Conservation (phyloP, 106 monocot species). For the Dendrobium nobile region DNA sequence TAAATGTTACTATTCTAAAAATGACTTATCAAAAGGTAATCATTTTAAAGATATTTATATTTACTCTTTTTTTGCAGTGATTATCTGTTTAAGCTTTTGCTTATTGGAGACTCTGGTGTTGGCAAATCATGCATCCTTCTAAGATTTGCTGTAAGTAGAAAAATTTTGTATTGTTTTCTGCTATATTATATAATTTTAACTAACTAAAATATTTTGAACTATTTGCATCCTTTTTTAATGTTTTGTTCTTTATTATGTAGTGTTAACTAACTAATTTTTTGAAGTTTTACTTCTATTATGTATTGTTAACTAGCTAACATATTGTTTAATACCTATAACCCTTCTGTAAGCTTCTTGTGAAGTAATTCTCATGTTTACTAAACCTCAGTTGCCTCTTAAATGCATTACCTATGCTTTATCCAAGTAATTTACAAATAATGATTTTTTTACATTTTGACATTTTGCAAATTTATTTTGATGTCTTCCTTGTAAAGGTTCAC, state of each 20-base stretch:
- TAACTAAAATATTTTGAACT: not conserved
- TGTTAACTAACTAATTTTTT: not conserved
- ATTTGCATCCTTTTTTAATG: not conserved
- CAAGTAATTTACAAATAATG: not conserved
- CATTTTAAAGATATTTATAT: not conserved
- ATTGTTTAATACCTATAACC: not conserved
- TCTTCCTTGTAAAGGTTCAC: not conserved
- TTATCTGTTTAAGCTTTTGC: conserved; percentile 33
- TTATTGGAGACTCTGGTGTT: conserved; percentile 38
- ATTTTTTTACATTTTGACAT: not conserved
- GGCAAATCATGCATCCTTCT: conserved; percentile 32
- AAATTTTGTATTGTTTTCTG: not conserved
- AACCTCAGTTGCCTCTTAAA: not conserved
- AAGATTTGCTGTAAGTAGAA: conserved; percentile 30
- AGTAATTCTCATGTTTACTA: not conserved
- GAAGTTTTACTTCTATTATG: not conserved
- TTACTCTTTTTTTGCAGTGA: conserved; percentile 15
- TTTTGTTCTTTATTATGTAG: not conserved
- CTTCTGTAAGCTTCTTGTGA: not conserved
- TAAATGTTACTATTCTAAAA: not conserved
- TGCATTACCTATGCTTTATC: not conserved
- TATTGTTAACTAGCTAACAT: not conserved
- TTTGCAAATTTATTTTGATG: not conserved
- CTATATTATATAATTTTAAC: not conserved
- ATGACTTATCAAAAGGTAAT: not conserved